phyloP scores from a whole-genome alignment of 768 basidiomycete genomes.

The Amanita brunnescens region DNA sequence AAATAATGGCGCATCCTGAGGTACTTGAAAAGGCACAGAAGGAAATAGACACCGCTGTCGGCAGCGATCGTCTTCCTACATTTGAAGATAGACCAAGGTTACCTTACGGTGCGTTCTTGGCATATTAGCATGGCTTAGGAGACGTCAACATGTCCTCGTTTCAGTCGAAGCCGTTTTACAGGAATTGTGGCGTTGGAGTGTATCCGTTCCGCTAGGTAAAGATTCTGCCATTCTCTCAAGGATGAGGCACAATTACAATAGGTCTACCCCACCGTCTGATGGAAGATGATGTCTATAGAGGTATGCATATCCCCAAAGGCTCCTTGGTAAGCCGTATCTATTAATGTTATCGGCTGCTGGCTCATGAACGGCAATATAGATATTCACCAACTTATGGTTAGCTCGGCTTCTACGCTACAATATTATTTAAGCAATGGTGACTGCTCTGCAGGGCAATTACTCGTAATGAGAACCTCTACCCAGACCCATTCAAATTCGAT shows the following conservation, averaged over 20 bases:
- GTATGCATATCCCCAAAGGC: slow-evolving; percentile 53
- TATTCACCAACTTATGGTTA: slow-evolving; percentile 60
- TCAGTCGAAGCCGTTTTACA: slow-evolving; percentile 44
- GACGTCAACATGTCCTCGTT: neutral
- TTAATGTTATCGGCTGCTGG: neutral
- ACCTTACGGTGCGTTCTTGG: slow-evolving; percentile 37
- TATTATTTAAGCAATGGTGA: neutral
- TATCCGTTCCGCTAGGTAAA: slow-evolving; percentile 50
- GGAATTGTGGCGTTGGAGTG: slow-evolving; percentile 49
- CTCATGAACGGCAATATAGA: slow-evolving; percentile 11
- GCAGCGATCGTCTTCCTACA: slow-evolving; percentile 46
- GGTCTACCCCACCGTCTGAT: slow-evolving; percentile 58
- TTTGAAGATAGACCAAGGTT: slow-evolving; percentile 46
- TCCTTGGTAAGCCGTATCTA: slow-evolving; percentile 32
- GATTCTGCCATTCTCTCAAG: neutral
- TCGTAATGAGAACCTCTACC: slow-evolving; percentile 42
- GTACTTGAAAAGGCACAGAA: slow-evolving; percentile 48
- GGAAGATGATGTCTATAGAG: slow-evolving; percentile 56
- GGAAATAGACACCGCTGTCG: slow-evolving; percentile 57
- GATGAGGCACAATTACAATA: slow-evolving; percentile 14
- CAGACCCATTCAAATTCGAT: slow-evolving; percentile 39
- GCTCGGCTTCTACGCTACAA: slow-evolving; percentile 5
- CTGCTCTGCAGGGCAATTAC: slow-evolving; percentile 31
- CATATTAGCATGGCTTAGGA: neutral
- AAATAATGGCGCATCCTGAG: slow-evolving; percentile 55